Evolutionary conservation across 176 grass and related monocot species (phyloP).

Genomic region (Musa acuminata): DNA sequence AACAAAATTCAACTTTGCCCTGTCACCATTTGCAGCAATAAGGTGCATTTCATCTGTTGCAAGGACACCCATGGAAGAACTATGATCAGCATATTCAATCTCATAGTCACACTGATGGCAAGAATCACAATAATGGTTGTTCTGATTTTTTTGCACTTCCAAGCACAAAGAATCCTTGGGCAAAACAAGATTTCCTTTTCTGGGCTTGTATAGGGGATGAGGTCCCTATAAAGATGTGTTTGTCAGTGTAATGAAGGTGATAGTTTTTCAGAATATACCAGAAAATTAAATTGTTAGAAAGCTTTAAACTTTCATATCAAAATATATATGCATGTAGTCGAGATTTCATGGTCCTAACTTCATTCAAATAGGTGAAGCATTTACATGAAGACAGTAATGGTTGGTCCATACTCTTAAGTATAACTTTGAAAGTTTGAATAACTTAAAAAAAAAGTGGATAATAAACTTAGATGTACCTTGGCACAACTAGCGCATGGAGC

Average conservation of each 20-base stretch:
- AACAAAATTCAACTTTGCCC: conserved; percentile 40
- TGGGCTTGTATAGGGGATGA: conserved; percentile 62
- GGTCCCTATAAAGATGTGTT: conserved; percentile 49
- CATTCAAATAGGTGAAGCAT: not conserved
- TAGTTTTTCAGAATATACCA: not conserved
- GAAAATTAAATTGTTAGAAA: not conserved
- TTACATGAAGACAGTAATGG: not conserved
- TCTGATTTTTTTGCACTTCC: conserved; percentile 45
- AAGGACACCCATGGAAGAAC: conserved; percentile 60
- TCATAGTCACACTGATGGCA: conserved; percentile 78
- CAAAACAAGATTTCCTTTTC: conserved; percentile 29
- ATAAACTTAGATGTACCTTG: conserved; percentile 27
- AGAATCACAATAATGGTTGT: conserved; percentile 45
- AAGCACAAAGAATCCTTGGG: conserved; percentile 44
- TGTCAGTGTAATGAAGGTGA: not conserved
- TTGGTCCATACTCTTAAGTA: not conserved
- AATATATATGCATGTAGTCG: no score
- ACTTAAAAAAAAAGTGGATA: not conserved
- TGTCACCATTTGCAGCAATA: conserved; percentile 31
- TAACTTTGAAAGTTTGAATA: not conserved
- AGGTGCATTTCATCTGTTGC: conserved; percentile 62
- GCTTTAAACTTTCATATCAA: not conserved
- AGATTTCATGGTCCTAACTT: not conserved
- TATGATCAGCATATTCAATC: conserved; percentile 53
- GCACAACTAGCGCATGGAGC: conserved; percentile 66